These are phyloP conservation scores for Lactarius trivialis DNA, from an alignment of 768 basidiomycete genomes.

Conservation along the genomic window DNA sequence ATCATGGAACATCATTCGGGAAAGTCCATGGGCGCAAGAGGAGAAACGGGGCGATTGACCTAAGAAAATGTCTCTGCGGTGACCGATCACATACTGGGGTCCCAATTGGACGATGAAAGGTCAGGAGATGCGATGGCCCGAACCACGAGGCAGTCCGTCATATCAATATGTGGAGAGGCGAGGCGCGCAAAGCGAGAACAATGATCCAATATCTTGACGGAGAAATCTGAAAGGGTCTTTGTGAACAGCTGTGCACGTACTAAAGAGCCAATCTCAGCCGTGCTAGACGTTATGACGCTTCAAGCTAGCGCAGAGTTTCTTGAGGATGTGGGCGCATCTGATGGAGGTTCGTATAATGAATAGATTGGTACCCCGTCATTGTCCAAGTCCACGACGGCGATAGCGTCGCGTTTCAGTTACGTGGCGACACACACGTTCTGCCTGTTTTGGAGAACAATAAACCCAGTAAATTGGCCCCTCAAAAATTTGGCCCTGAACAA, in stretches of 20 bases:
- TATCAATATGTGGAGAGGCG: background rate
- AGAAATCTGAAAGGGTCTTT: background rate
- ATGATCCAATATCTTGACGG: background rate
- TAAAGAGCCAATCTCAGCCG: background rate
- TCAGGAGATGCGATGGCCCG: background rate
- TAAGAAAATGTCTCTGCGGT: conserved; percentile 46
- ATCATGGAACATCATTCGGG: conserved; percentile 52
- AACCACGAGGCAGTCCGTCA: background rate
- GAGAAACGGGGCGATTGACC: conserved; percentile 56
- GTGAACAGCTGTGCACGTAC: background rate
- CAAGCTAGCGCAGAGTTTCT: background rate
- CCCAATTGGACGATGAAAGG: conserved; percentile 28
- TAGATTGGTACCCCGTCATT: background rate
- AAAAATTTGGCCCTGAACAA: background rate
- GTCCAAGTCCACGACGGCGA: background rate
- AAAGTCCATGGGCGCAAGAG: conserved; percentile 35
- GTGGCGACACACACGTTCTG: background rate
- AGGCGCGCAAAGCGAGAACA: background rate
- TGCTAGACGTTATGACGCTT: background rate
- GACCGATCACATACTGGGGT: conserved; percentile 63
- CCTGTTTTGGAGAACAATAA: conserved; percentile 14
- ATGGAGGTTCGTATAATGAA: background rate
- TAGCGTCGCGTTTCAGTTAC: background rate
- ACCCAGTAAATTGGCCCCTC: background rate
- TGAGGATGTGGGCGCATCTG: background rate